Base-by-base conservation (phyloP, 75 land plant species). In the Sequoiadendron giganteum region DNA sequence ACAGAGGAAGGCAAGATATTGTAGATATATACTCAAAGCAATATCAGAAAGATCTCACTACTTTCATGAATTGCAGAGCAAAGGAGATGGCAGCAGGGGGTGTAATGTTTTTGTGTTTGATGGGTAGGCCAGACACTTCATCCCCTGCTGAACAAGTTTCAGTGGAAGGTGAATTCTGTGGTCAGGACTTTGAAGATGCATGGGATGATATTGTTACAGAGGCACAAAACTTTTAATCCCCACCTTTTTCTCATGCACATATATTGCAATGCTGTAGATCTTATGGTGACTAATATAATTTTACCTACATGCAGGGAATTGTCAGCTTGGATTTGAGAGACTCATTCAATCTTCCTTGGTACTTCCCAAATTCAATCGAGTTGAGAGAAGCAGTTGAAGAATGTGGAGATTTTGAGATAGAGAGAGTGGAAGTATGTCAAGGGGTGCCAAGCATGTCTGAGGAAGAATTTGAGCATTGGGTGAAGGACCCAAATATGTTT, bases 311-410 rank as follows among this genome's bases (percentile, higher is more conserved):
- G 40, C 70, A 88, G 89, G 89, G 89, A 32, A 14, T 84, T 0
- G 14, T 88, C 21, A 85, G 61, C 19, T 38, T 30, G 48, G 89
- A 88, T 32, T 19, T 36, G 56, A 52, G 86, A 45, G 87, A 88
- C 32, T 85, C 87, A n/a, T 52, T 83, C 36, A 88, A 88, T 47
- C 55, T 85, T 47, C 86, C 86, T 10, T 52, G 84, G 34, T 88
- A 88, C 11, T 85, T 85, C 28, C 86, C 86, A 21, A 88, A 68
- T 55, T 65, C 49, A 85, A 45, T 21, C 3, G 86, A 88, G 38
- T 18, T 85, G 84, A 61, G 70, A 47, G 49, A 84, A 85, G 87
- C 86, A 7, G 34, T 47, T 14, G 85, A 87, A 5, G 18, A 28
- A 85, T 21, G 79, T 25, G 42, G 43, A 14, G 88, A 42, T n/a